These are phyloP conservation scores for Fusarium sp. DNA, from an alignment of 2,329 filamentous ascomycete species.

Conservation along the genomic window DNA sequence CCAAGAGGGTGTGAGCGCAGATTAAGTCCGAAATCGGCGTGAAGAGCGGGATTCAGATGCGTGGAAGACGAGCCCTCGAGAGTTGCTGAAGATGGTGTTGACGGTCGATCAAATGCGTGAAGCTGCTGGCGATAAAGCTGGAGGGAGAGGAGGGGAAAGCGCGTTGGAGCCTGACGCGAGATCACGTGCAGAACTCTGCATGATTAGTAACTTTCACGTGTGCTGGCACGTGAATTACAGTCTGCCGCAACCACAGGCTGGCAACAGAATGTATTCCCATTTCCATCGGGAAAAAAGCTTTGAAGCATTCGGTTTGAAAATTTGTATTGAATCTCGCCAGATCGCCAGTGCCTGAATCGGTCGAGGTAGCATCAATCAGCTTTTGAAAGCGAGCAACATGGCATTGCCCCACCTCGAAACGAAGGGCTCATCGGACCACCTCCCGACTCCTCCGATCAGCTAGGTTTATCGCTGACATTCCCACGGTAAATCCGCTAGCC, in stretches of 20 bases:
- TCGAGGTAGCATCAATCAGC: neutral
- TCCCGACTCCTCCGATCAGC: conserved; percentile 17
- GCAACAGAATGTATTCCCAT: no score
- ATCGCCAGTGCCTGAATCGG: neutral
- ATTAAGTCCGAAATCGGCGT: fast-evolving
- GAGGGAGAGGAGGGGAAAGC: conserved; percentile 27
- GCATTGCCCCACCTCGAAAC: neutral
- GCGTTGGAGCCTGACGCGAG: conserved; percentile 35
- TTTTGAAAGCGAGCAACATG: neutral
- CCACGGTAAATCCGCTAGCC: conserved; percentile 33
- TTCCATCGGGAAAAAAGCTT: no score
- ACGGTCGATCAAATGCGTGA: conserved; percentile 3
- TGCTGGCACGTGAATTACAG: conserved; percentile 13
- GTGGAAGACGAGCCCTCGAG: neutral
- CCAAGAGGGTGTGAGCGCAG: neutral
- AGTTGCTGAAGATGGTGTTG: neutral
- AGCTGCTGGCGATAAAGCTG: conserved; percentile 22
- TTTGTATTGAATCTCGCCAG: neutral
- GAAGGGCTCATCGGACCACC: conserved; percentile 8
- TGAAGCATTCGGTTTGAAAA: neutral
- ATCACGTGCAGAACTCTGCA: conserved; percentile 30
- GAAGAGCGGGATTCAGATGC: neutral
- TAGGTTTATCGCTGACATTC: conserved; percentile 11
- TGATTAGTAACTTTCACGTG: fast-evolving
- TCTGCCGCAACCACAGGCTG: no score